Evolutionary conservation across 345 rosid species (phyloP), one percentile per base, ranked within the genome.

Genomic region (Isatis tinctoria): DNA sequence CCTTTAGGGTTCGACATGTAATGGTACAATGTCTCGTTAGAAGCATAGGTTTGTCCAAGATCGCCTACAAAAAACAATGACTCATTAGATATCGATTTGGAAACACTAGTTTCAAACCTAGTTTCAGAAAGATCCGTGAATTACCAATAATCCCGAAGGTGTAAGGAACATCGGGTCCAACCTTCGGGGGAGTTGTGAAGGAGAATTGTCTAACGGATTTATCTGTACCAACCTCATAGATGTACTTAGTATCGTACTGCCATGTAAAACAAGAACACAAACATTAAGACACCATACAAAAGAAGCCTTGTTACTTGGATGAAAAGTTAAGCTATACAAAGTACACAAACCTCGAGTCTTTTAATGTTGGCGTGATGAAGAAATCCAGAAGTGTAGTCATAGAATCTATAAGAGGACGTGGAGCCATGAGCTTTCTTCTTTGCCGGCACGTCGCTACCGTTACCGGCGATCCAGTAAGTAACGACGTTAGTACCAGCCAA

Each of bases 111-210:
- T 11, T 30, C 2, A 57, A 32, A 60, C 56, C 5, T 26, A 68
- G 10, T 26, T 52, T 18, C 9, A 0, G 9, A 12, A 41, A 63
- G 11, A 51, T 33, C 10, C 10, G 64, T 59, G 12, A 13, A 28
- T 17, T 80, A 86, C 93, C 93, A 4, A 88, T 88, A 70, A 88
- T 79, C 14, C 93, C 93, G 72, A 86, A 88, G 12, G 93, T 85
- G 67, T 86, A 83, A 0, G 90, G 90, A 44, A 76, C 90, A 73
- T 86, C 89, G 3, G 93, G 93, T 37, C 90, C 93, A 10, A 83
- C 79, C 8, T 76, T 63, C 0, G 89, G 90, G 70, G 93, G 93
- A 11, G 85, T 88, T 1, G 51, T 60, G 53, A 86, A 86, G 72
- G 72, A 72, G 73, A 88, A 88, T 58, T 60, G 73, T 41, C 90